Percentiles rank a stretch among this genome's conserved stretches.
Conservation (phyloP, 179 eudicot genomes). For the Actinidia chinensis region DNA sequence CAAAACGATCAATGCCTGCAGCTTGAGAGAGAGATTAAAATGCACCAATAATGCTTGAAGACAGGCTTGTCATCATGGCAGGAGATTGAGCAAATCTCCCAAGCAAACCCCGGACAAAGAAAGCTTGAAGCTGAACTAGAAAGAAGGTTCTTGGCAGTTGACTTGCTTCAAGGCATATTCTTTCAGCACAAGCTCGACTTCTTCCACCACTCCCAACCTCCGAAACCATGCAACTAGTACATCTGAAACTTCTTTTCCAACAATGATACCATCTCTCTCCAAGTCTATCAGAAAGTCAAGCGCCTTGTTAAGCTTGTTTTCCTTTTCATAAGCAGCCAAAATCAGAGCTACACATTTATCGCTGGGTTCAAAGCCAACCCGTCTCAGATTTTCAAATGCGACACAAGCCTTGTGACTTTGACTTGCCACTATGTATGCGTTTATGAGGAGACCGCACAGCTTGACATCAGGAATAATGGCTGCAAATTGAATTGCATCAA, state of each 20-base stretch:
- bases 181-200: slow-evolving; percentile 62
- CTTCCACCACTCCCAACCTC: slow-evolving; percentile 77
- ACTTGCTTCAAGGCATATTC: slow-evolving; percentile 46
- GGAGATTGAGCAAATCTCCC: not conserved
- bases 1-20: not conserved
- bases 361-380: slow-evolving; percentile 65
- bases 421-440: slow-evolving; percentile 63
- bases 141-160: slow-evolving; percentile 12
- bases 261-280: slow-evolving; percentile 62
- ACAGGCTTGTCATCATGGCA: not conserved
- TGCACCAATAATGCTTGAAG: not conserved
- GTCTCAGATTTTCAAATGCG: slow-evolving; percentile 69
- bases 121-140: not conserved
- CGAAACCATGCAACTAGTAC: slow-evolving; percentile 69
- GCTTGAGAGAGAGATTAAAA: not conserved
- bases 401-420: slow-evolving; percentile 51
- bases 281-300: slow-evolving; percentile 59
- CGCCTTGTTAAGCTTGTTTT: slow-evolving; percentile 58
- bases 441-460: slow-evolving; percentile 73
- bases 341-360: slow-evolving; percentile 77
- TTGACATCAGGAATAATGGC: slow-evolving; percentile 76
- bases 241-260: slow-evolving; percentile 70
- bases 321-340: slow-evolving; percentile 65
- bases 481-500: slow-evolving; percentile 68
- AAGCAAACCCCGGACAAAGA: not conserved